These are phyloP conservation scores for Talaromyces atroroseus DNA, from an alignment of 2,329 filamentous ascomycete species.

Conservation along the genomic window DNA sequence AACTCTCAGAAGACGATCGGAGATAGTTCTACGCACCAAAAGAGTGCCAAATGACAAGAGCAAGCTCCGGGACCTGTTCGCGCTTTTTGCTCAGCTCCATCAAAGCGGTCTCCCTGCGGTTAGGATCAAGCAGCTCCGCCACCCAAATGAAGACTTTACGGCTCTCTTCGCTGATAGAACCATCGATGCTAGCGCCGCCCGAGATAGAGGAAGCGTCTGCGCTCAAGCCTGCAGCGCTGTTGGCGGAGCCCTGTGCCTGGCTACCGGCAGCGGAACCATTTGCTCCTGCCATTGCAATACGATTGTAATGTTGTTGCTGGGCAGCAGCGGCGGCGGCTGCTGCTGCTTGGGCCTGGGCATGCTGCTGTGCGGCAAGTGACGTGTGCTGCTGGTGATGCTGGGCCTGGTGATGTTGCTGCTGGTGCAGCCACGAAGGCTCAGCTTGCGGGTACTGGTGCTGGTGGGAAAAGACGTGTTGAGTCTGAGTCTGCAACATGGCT, in stretches of 20 bases:
- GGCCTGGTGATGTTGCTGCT: slow-evolving; percentile 31
- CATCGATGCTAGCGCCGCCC: slow-evolving; percentile 49
- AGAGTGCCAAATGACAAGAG: slow-evolving; percentile 95
- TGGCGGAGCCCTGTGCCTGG: slow-evolving; percentile 26
- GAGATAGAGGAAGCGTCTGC: slow-evolving; percentile 28
- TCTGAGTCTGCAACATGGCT: slow-evolving; percentile 46
- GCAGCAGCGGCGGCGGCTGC: slow-evolving; percentile 35
- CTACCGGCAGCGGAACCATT: slow-evolving; percentile 27
- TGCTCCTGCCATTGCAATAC: slow-evolving; percentile 63
- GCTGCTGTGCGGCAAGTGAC: slow-evolving; percentile 45
- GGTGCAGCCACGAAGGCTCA: slow-evolving; percentile 42
- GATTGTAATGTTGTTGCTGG: slow-evolving; percentile 60
- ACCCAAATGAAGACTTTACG: slow-evolving; percentile 89
- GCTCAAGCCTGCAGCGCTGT: slow-evolving; percentile 44
- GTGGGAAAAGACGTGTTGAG: slow-evolving; percentile 59
- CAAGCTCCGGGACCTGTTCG: slow-evolving; percentile 94
- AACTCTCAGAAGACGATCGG: background rate
- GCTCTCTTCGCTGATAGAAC: slow-evolving; percentile 78
- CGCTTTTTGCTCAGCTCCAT: slow-evolving; percentile 97
- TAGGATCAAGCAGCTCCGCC: slow-evolving; percentile 81
- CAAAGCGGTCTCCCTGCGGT: slow-evolving; percentile 80
- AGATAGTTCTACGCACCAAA: slow-evolving; percentile 63
- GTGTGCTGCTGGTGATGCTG: slow-evolving; percentile 39
- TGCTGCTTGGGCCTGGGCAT: slow-evolving; percentile 51
- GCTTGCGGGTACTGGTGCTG: slow-evolving; percentile 50